These are phyloP conservation scores for Aureobasidium sp. DNA, from an alignment of 2,329 filamentous ascomycete species.

Conservation along the genomic window DNA sequence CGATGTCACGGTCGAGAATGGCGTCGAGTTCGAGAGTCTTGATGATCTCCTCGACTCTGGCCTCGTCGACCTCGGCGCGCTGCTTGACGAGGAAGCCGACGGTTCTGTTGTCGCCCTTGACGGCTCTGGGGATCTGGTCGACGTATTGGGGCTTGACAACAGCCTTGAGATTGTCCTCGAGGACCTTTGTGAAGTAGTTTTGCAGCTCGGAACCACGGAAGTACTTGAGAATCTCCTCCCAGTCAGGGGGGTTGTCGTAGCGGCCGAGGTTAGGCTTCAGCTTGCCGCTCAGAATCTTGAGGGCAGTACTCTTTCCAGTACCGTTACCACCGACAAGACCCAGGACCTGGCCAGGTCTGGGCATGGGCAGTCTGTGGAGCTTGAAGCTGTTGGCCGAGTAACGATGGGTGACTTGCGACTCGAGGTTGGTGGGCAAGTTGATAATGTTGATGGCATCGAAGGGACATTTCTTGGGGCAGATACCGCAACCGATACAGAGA, in stretches of 20 bases:
- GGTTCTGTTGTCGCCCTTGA: conserved; percentile 67
- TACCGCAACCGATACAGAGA: conserved; percentile 96
- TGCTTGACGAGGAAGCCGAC: conserved; percentile 73
- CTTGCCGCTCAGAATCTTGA: conserved; percentile 98
- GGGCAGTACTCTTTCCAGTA: conserved; percentile 99
- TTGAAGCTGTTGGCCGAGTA: conserved; percentile 99
- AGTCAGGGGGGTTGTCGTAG: conserved; percentile 94
- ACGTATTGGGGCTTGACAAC: conserved; percentile 99
- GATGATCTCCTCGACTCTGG: conserved; percentile 62
- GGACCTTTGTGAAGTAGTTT: conserved; percentile 98
- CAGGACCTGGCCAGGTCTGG: conserved; percentile 87
- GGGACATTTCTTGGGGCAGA: conserved; percentile 98
- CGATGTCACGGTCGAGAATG: conserved; percentile 87
- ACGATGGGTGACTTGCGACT: conserved; percentile 94
- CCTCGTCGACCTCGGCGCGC: conserved; percentile 69
- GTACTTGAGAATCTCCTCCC: conserved; percentile 98
- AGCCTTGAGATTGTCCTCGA: conserved; percentile 95
- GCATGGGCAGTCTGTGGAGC: conserved; percentile 92
- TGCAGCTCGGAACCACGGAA: conserved; percentile 97
- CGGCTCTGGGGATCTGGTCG: conserved; percentile 91
- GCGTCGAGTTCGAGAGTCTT: conserved; percentile 78
- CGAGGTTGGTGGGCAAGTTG: conserved; percentile 98
- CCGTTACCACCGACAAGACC: conserved; percentile 98
- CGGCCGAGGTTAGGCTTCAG: conserved; percentile 95
- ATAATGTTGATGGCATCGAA: conserved; percentile 99